Evolutionary conservation across 352 stramenopile genomes (phyloP).

Genomic region (Phytophthora foliorum): DNA sequence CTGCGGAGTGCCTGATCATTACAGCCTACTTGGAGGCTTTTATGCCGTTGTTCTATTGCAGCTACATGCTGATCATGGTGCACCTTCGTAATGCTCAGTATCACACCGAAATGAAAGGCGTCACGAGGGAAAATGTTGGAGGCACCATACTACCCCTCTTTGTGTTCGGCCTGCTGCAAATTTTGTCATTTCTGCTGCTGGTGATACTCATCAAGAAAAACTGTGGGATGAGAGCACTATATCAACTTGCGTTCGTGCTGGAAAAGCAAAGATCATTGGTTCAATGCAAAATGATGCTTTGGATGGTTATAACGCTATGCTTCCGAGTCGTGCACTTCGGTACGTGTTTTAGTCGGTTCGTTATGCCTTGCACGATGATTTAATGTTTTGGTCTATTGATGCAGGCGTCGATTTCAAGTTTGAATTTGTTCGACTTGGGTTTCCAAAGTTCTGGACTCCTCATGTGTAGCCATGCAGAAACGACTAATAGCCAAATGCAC

Average conservation of each 20-base stretch:
- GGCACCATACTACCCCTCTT: conserved; percentile 16
- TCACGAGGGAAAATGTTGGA: conserved; percentile 1
- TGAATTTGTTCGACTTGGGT: conserved; percentile 10
- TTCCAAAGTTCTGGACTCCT: conserved; percentile 12
- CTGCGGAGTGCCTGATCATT: conserved; percentile 41
- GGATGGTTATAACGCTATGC: conserved; percentile 29
- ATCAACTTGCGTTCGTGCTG: conserved; percentile 44
- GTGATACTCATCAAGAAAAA: conserved; percentile 18
- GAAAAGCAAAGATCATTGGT: conserved; percentile 31
- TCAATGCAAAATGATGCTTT: conserved; percentile 35
- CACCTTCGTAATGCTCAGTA: conserved; percentile 23
- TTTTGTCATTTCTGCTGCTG: conserved; percentile 28
- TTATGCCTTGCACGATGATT: neutral
- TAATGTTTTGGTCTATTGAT: neutral
- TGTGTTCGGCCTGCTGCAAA: conserved; percentile 28
- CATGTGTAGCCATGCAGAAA: neutral
- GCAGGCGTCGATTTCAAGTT: conserved; percentile 25
- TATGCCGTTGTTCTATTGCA: conserved; percentile 43
- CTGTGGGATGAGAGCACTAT: conserved; percentile 24
- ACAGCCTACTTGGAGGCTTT: conserved; percentile 48
- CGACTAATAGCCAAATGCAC: too few species aligned
- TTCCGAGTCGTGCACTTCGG: conserved; percentile 31
- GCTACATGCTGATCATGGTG: conserved; percentile 24
- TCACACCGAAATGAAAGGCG: conserved; percentile 18
- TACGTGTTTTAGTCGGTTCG: neutral